phyloP scores from a whole-genome alignment of 768 basidiomycete genomes.

The Krasilnikovozyma curviuscula region DNA sequence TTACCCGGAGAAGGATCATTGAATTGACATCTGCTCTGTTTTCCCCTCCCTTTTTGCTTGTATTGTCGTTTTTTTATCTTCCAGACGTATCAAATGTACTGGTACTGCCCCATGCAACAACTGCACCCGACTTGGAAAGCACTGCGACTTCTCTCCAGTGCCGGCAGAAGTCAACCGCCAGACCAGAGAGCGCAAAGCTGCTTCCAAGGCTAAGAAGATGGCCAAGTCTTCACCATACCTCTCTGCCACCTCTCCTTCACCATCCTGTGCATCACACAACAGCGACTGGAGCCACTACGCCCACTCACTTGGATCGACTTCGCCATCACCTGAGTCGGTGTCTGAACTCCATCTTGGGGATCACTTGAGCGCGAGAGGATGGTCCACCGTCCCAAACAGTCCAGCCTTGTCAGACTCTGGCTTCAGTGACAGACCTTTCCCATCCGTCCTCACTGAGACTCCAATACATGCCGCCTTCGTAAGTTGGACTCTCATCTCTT shows the following conservation, averaged over 20 bases:
- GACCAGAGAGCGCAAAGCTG: conserved; percentile 21
- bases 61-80: too few species aligned
- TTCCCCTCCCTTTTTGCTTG: too few species aligned
- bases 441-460: conserved; percentile 20
- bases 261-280: not conserved
- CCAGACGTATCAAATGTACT: too few species aligned
- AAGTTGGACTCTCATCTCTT: conserved; percentile 5
- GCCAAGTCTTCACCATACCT: not conserved
- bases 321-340: not conserved
- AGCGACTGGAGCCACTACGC: not conserved
- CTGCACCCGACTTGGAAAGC: conserved; percentile 18
- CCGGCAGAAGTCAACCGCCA: conserved; percentile 23
- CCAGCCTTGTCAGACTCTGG: too few species aligned
- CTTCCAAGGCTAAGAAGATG: conserved; percentile 17
- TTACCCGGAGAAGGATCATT: too few species aligned
- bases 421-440: conserved; percentile 11
- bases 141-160: conserved; percentile 21
- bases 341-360: conserved; percentile 8
- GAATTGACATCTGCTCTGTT: too few species aligned
- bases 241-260: not conserved
- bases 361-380: conserved; percentile 1
- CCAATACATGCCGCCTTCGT: conserved; percentile 14
- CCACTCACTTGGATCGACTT: not conserved
- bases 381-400: conserved; percentile 1
- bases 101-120: conserved; percentile 20